Percentiles rank a stretch among this genome's conserved stretches.
Evolutionary conservation across 257 asterid species (phyloP).

Genomic region (Parsonsia alboflavescens): DNA sequence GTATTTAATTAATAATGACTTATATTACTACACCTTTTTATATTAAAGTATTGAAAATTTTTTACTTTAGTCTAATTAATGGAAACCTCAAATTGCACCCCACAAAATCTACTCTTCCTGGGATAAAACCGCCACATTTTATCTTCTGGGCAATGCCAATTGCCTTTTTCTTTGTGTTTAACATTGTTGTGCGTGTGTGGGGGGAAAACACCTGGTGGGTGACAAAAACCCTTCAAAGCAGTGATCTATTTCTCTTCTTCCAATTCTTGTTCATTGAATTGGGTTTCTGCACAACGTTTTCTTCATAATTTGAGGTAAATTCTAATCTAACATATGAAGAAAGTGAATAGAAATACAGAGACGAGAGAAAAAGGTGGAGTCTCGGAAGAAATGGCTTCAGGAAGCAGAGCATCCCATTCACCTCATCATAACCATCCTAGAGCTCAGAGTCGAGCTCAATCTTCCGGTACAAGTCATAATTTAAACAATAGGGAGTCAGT

Average conservation of each 20-base stretch:
- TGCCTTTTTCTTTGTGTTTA: not conserved
- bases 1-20: no score
- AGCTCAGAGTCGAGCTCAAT: constrained; percentile 28
- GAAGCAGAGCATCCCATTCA: constrained; percentile 26
- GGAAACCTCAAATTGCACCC: no score
- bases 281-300: not conserved
- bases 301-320: not conserved
- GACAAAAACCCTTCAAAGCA: not conserved
- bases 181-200: not conserved
- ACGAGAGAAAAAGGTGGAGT: not conserved
- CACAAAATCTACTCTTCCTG: not conserved
- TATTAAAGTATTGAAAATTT: no score
- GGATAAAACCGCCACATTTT: not conserved
- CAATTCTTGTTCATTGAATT: constrained; percentile 1
- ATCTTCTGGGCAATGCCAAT: not conserved
- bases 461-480: constrained; percentile 33
- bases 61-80: no score
- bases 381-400: constrained; percentile 38
- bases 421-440: constrained; percentile 20
- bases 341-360: not conserved
- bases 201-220: not conserved
- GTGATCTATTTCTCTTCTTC: not conserved
- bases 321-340: not conserved
- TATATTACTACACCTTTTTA: no score
- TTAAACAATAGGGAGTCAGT: constrained; percentile 32